A percentile compares a stretch with the other conserved stretches of the same genome.
Evolutionary conservation across 106 monocot species (phyloP).

Genomic region (Allium sativum): DNA sequence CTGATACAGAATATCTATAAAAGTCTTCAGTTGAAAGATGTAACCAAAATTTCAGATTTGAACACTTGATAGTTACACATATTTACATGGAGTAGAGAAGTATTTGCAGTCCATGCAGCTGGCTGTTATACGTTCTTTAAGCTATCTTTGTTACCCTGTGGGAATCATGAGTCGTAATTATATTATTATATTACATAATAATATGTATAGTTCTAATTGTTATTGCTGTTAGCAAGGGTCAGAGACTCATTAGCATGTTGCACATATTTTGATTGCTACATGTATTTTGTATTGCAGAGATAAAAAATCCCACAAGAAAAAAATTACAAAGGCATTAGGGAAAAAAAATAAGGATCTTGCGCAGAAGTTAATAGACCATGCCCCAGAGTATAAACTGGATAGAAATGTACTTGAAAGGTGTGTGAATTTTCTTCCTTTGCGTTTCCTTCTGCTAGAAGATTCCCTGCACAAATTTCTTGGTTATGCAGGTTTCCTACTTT

Average conservation of each 20-base stretch:
- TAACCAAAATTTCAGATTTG: too few species aligned
- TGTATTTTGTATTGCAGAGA: conserved; percentile 31
- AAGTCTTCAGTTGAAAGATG: too few species aligned
- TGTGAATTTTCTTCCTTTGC: conserved; percentile 1
- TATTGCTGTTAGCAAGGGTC: too few species aligned
- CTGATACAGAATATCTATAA: too few species aligned
- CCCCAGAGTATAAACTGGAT: conserved; percentile 77
- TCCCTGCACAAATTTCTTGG: background rate
- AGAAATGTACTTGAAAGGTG: conserved; percentile 72
- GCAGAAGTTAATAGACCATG: conserved; percentile 39
- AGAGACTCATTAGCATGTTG: background rate
- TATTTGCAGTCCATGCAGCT: too few species aligned
- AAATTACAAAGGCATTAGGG: conserved; percentile 73
- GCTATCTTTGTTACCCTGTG: too few species aligned
- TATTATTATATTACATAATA: too few species aligned
- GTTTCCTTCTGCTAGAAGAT: background rate
- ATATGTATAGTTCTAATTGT: too few species aligned
- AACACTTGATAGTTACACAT: too few species aligned
- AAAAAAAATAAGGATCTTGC: conserved; percentile 76
- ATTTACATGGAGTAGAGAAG: too few species aligned
- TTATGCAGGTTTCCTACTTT: conserved; percentile 77
- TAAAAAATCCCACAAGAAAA: conserved; percentile 66
- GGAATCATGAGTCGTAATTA: too few species aligned
- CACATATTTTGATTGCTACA: background rate
- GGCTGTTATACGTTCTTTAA: too few species aligned